Conservation (phyloP, 257 asterid species). For the Solanum appendiculatum region DNA sequence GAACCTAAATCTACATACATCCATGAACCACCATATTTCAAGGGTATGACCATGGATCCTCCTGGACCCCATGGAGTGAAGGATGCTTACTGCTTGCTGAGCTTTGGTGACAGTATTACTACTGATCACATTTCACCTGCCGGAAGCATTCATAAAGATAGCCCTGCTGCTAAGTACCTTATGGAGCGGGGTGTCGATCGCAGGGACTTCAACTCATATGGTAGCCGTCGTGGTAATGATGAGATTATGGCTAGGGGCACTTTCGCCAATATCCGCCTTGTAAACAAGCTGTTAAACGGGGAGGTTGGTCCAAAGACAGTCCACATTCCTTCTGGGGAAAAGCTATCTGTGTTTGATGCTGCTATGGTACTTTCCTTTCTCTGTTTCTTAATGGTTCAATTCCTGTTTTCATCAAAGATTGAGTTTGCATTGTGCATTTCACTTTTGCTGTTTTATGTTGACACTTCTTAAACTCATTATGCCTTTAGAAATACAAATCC, state of each 20-base stretch:
- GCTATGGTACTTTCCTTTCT: slow-evolving; percentile 58
- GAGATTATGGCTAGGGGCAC: slow-evolving; percentile 97
- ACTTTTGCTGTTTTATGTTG: not conserved
- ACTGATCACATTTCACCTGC: slow-evolving; percentile 98
- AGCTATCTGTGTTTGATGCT: slow-evolving; percentile 69
- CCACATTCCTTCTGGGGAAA: slow-evolving; percentile 85
- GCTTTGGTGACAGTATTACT: slow-evolving; percentile 88
- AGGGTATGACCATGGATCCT: slow-evolving; percentile 87
- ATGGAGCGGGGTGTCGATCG: slow-evolving; percentile 73
- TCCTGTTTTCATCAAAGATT: not conserved
- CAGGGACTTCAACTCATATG: slow-evolving; percentile 85
- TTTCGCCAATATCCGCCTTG: slow-evolving; percentile 86
- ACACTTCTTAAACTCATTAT: slow-evolving; percentile 1
- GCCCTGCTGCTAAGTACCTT: slow-evolving; percentile 87
- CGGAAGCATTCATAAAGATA: slow-evolving; percentile 87
- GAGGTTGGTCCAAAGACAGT: slow-evolving; percentile 92
- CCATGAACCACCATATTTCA: slow-evolving; percentile 93
- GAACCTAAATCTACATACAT: slow-evolving; percentile 81
- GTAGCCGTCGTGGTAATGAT: slow-evolving; percentile 97
- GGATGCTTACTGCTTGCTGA: slow-evolving; percentile 90
- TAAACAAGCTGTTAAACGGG: slow-evolving; percentile 82
- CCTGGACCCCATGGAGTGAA: slow-evolving; percentile 91
- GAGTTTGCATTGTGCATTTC: not conserved
- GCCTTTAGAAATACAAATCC: slow-evolving; percentile 68
- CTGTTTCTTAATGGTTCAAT: not conserved